These are phyloP conservation scores for Fusarium armeniacum DNA, from an alignment of 2,329 filamentous ascomycete genomes.

Conservation along the genomic window DNA sequence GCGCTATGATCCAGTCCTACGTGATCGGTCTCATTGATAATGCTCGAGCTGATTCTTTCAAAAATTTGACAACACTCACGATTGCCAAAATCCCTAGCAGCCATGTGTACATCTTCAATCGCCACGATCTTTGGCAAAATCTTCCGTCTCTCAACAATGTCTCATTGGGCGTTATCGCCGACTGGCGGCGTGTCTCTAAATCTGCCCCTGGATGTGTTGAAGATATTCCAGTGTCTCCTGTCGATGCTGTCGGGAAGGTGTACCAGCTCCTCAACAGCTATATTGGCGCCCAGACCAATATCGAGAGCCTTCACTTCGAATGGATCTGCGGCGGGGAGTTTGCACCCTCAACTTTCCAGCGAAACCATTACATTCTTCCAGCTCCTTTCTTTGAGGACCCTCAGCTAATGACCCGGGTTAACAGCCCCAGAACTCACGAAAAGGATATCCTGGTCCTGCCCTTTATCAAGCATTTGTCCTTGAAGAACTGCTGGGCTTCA, in stretches of 20 bases:
- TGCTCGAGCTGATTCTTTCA: conserved; percentile 61
- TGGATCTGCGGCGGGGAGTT: conserved; percentile 78
- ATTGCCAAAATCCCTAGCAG: conserved; percentile 75
- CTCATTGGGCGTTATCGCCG: conserved; percentile 72
- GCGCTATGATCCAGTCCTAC: conserved; percentile 77
- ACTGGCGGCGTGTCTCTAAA: conserved; percentile 73
- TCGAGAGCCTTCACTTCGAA: conserved; percentile 73
- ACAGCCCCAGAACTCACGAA: conserved; percentile 52
- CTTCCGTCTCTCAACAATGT: conserved; percentile 68
- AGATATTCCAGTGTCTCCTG: conserved; percentile 64
- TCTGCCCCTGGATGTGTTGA: conserved; percentile 65
- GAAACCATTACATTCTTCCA: conserved; percentile 73
- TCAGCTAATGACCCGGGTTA: conserved; percentile 49
- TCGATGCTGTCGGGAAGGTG: conserved; percentile 65
- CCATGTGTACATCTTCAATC: conserved; percentile 68
- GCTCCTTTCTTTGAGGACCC: conserved; percentile 65
- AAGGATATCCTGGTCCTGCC: conserved; percentile 66
- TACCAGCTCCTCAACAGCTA: conserved; percentile 65
- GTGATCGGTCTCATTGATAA: conserved; percentile 75
- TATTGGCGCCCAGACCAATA: conserved; percentile 62
- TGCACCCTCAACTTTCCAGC: conserved; percentile 70
- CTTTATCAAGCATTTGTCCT: conserved; percentile 69
- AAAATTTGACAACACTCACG: conserved; percentile 69
- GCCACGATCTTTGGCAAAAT: conserved; percentile 72
- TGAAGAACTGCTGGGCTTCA: conserved; percentile 78